Conservation (phyloP, 176 grass and related monocot species). For the Musa schizocarpa region DNA sequence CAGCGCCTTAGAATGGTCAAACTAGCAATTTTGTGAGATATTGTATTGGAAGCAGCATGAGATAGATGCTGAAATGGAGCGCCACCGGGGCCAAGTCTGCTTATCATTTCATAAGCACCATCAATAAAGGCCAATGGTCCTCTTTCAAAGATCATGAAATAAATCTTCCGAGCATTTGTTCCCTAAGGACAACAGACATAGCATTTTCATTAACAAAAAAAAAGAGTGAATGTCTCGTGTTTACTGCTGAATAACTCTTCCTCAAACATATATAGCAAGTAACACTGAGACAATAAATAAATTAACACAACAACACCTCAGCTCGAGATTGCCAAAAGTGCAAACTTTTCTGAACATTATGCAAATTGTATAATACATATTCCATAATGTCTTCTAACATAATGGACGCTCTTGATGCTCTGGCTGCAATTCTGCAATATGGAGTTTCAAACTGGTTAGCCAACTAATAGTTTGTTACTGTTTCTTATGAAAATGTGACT, state of each 20-base stretch:
- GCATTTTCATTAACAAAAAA: conserved; percentile 18
- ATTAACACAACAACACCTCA: conserved; percentile 39
- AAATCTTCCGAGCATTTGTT: conserved; percentile 63
- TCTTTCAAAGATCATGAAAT: conserved; percentile 92
- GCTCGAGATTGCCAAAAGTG: conserved; percentile 69
- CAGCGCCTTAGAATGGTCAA: conserved; percentile 53
- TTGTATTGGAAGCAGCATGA: conserved; percentile 60
- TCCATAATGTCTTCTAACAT: conserved; percentile 78
- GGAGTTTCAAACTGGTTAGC: conserved; percentile 7
- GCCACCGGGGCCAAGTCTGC: conserved; percentile 30
- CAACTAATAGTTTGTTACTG: not conserved
- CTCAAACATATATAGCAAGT: not conserved
- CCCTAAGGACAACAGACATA: conserved; percentile 27
- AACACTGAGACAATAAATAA: conserved; percentile 3
- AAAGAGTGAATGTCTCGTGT: not conserved
- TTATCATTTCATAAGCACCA: conserved; percentile 42
- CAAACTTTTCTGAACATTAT: conserved; percentile 79
- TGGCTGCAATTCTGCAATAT: conserved; percentile 40
- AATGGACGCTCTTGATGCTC: conserved; percentile 43
- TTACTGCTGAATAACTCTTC: not conserved
- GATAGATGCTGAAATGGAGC: conserved; percentile 45
- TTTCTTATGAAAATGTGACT: not conserved
- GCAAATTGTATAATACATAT: conserved; percentile 46
- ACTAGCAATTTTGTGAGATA: conserved; percentile 53
- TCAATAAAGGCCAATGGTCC: conserved; percentile 69